Conservation (phyloP, 257 asterid genomes). For the Jaltomata sinuosa region DNA sequence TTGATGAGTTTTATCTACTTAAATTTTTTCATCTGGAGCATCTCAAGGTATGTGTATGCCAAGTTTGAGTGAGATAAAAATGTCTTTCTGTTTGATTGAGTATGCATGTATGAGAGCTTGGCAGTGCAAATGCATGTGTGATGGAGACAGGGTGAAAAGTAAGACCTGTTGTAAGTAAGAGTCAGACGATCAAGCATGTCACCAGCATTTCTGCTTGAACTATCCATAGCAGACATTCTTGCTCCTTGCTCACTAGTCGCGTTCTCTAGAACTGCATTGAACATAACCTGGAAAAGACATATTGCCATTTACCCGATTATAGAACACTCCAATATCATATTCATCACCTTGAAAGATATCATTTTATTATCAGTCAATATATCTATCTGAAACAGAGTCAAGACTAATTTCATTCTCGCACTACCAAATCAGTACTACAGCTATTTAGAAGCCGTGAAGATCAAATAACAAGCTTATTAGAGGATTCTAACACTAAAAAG, state of each 20-base stretch:
- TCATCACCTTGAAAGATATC: not conserved
- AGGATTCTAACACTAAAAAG: not conserved
- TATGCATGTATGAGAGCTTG: not conserved
- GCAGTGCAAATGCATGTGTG: not conserved
- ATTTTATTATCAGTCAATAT: not conserved
- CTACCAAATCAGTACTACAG: not conserved
- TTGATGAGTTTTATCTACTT: not conserved
- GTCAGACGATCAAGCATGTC: slow-evolving; percentile 99
- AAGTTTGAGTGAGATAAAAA: not conserved
- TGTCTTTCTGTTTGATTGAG: not conserved
- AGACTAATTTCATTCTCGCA: not conserved
- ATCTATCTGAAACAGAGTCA: not conserved
- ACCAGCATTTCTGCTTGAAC: slow-evolving; percentile 99
- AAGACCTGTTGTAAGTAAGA: slow-evolving; percentile 87
- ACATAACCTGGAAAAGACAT: slow-evolving; percentile 56
- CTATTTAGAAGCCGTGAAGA: not conserved
- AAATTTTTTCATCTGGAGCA: not conserved
- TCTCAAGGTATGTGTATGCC: not conserved
- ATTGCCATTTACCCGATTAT: not conserved
- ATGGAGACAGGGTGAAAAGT: not conserved
- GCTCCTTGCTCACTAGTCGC: slow-evolving; percentile 99
- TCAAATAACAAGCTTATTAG: not conserved
- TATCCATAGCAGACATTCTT: slow-evolving; percentile 99
- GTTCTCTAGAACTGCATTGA: slow-evolving; percentile 86
- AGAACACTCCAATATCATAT: not conserved